Evolutionary conservation across 768 basidiomycete genomes (phyloP).

Genomic region (Tylopilus intermedius): DNA sequence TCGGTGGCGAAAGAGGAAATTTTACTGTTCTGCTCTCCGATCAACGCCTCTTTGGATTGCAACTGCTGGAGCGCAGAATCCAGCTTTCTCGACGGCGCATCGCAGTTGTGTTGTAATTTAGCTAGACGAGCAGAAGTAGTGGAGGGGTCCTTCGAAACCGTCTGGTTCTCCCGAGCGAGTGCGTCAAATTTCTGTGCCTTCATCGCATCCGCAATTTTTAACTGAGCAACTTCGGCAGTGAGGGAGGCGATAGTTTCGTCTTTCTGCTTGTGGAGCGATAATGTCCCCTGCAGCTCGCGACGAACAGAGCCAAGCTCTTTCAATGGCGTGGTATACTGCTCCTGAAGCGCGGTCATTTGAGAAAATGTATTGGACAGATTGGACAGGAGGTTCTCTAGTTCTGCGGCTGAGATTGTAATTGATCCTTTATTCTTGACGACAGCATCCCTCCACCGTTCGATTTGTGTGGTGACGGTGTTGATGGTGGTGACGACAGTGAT

Average conservation of each 20-base stretch:
- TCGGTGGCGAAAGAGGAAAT: not conserved
- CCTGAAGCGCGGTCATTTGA: not conserved
- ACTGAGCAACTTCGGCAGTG: not conserved
- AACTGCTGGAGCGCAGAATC: not conserved
- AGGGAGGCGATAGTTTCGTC: not conserved
- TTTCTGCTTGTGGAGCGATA: not conserved
- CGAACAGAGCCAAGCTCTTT: not conserved
- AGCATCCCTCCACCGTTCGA: not conserved
- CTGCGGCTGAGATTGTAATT: slow-evolving; percentile 1
- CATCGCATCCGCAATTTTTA: not conserved
- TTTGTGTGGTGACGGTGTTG: not conserved
- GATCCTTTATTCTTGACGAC: not conserved
- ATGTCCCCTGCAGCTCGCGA: not conserved
- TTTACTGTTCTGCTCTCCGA: not conserved
- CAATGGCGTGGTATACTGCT: not conserved
- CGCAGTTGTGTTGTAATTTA: not conserved
- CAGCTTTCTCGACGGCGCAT: not conserved
- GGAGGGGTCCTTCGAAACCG: not conserved
- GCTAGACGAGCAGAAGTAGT: not conserved
- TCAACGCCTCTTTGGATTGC: not conserved
- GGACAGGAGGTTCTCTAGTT: slow-evolving; percentile 4
- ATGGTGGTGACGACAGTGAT: slow-evolving; percentile 2
- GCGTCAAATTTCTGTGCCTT: not conserved
- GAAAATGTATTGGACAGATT: slow-evolving; percentile 1
- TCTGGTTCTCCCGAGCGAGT: not conserved